Evolutionary conservation across 83 land plant genomes (phyloP).

Genomic region (Picea engelmannii): DNA sequence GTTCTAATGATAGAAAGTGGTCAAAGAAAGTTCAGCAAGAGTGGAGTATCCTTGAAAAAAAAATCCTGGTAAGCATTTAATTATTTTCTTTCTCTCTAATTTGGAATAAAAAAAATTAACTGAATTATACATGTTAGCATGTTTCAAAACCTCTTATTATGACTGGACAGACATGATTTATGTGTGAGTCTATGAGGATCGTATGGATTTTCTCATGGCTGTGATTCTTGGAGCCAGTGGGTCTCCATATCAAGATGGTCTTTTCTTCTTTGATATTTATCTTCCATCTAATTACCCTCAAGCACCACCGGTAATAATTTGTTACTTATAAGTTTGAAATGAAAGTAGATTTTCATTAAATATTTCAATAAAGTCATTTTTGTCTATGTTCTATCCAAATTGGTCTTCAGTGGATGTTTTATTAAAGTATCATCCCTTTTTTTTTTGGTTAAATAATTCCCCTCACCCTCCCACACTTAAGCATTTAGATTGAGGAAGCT

Average conservation of each 20-base stretch:
- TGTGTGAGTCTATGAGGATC: conserved; percentile 89
- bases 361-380: background rate
- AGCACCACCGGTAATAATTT: conserved; percentile 73
- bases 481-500: too few species aligned
- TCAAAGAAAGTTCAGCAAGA: conserved; percentile 80
- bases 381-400: background rate
- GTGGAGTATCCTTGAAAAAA: conserved; percentile 83
- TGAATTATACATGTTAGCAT: background rate
- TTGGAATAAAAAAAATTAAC: background rate
- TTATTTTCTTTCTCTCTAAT: background rate
- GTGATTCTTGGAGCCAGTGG: conserved; percentile 86
- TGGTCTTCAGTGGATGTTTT: background rate
- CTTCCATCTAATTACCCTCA: conserved; percentile 83
- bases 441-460: too few species aligned
- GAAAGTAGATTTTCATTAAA: background rate
- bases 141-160: background rate
- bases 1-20: conserved; percentile 37
- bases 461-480: too few species aligned
- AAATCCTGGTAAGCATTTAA: conserved; percentile 72
- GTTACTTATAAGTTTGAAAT: background rate
- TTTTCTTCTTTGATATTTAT: conserved; percentile 86
- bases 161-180: conserved; percentile 71
- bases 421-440: too few species aligned
- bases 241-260: conserved; percentile 99
- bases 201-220: conserved; percentile 91